Evolutionary conservation across 2,329 filamentous ascomycete genomes (phyloP).

Genomic region (Arthrocladium fulminans): DNA sequence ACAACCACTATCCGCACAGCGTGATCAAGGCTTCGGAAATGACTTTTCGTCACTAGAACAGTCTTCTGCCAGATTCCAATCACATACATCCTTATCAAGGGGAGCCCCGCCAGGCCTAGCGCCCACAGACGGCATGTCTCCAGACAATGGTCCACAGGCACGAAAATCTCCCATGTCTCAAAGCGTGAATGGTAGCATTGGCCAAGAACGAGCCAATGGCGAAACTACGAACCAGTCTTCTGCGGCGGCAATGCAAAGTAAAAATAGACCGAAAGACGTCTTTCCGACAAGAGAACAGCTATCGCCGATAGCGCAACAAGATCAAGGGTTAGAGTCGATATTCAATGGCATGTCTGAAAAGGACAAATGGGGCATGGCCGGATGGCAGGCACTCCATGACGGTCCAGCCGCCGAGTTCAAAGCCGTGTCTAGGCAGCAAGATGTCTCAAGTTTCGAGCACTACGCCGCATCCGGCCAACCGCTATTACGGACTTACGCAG

Average conservation of each 20-base stretch:
- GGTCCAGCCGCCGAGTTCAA: conserved; percentile 47
- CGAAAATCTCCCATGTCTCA: conserved; percentile 35
- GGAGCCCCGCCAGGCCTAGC: conserved; percentile 15
- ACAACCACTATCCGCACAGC: conserved; percentile 9
- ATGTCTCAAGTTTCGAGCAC: conserved; percentile 54
- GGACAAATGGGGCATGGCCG: conserved; percentile 52
- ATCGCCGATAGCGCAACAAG: conserved; percentile 10
- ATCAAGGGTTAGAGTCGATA: conserved; percentile 30
- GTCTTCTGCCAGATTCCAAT: conserved; percentile 15
- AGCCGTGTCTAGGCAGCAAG: conserved; percentile 53
- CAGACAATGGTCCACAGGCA: background rate
- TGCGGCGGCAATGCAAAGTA: background rate
- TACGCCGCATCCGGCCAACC: conserved; percentile 52
- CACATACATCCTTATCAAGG: conserved; percentile 13
- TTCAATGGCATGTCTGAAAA: conserved; percentile 26
- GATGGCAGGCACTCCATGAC: conserved; percentile 44
- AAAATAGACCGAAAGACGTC: conserved; percentile 11
- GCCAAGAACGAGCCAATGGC: conserved; percentile 27
- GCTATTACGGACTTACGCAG: conserved; percentile 54
- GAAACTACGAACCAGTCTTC: conserved; percentile 30
- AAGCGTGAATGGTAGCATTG: conserved; percentile 34
- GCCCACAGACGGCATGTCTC: conserved; percentile 13
- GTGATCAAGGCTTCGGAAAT: conserved; percentile 16
- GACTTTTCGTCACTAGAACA: conserved; percentile 21
- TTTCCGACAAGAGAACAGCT: conserved; percentile 31